phyloP scores from a whole-genome alignment of 129 eudicot genomes.

The Artemisia argyi region DNA sequence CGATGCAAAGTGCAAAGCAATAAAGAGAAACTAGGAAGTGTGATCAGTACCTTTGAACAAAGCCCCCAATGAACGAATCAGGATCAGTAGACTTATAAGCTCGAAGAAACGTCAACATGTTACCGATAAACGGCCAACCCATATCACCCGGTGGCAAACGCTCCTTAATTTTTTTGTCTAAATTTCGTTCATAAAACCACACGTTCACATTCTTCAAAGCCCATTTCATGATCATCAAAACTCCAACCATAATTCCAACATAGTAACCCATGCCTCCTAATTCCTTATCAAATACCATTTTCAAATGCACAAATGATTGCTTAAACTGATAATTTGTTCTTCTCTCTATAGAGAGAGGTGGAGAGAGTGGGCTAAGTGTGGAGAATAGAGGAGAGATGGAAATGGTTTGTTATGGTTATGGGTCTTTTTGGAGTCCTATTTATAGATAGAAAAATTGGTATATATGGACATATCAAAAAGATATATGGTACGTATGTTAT shows the following conservation, averaged over 20 bases:
- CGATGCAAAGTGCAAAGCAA: constrained; percentile 7
- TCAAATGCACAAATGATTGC: neutral
- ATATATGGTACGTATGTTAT: neutral
- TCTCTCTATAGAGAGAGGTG: neutral
- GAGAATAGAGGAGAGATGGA: neutral
- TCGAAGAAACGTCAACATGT: constrained; percentile 83
- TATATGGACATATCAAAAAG: neutral
- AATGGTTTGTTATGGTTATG: constrained; percentile 10
- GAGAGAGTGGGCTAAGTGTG: neutral
- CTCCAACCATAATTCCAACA: constrained; percentile 32
- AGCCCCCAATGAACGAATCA: constrained; percentile 52
- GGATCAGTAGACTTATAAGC: constrained; percentile 84
- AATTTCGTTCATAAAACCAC: constrained; percentile 54
- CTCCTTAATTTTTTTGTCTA: constrained; percentile 43
- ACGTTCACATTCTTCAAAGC: constrained; percentile 39
- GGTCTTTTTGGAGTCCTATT: constrained; percentile 18
- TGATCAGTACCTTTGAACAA: constrained; percentile 41
- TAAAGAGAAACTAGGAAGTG: neutral
- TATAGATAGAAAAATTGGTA: constrained; percentile 3
- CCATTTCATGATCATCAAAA: constrained; percentile 36
- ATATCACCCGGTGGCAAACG: constrained; percentile 75
- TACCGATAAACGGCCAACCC: constrained; percentile 79
- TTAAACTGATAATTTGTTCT: neutral
- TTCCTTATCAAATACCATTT: constrained; percentile 32
- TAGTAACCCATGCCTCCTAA: constrained; percentile 23